Evolutionary conservation across 2,329 filamentous ascomycete species (phyloP).

Genomic region (Colletotrichum phormii): DNA sequence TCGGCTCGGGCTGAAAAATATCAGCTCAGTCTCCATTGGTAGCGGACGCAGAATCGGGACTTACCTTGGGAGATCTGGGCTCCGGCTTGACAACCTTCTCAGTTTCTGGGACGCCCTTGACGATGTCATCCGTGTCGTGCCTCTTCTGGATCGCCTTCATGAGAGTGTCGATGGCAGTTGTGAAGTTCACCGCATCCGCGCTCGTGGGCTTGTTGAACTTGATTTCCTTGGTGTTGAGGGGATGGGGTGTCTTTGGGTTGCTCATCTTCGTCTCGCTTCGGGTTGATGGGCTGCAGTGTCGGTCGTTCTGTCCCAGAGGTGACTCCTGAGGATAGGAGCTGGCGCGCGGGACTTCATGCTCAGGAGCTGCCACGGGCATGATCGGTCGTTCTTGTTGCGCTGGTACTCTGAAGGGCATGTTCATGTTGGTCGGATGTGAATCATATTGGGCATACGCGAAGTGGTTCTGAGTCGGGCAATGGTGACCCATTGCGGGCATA

Average conservation of each 20-base stretch:
- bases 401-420: conserved; percentile 47
- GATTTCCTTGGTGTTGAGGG: conserved; percentile 52
- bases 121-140: conserved; percentile 51
- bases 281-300: conserved; percentile 31
- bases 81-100: conserved; percentile 33
- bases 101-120: conserved; percentile 38
- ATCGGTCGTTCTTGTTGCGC: conserved; percentile 44
- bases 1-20: neutral
- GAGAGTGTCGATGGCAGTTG: conserved; percentile 86
- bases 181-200: conserved; percentile 70
- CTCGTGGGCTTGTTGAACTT: conserved; percentile 59
- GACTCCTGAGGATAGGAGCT: conserved; percentile 32
- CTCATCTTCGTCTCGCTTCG: conserved; percentile 29
- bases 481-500: conserved; percentile 55
- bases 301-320: conserved; percentile 17
- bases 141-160: conserved; percentile 90
- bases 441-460: conserved; percentile 59
- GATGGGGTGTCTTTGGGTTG: conserved; percentile 35
- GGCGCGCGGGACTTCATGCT: conserved; percentile 28
- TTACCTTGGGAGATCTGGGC: conserved; percentile 20
- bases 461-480: conserved; percentile 53
- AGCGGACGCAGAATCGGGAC: neutral
- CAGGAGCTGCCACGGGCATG: conserved; percentile 17
- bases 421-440: conserved; percentile 47
- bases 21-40: neutral